Evolutionary conservation across 2,329 filamentous ascomycete species (phyloP).

Genomic region (Graphilbum fragrans): DNA sequence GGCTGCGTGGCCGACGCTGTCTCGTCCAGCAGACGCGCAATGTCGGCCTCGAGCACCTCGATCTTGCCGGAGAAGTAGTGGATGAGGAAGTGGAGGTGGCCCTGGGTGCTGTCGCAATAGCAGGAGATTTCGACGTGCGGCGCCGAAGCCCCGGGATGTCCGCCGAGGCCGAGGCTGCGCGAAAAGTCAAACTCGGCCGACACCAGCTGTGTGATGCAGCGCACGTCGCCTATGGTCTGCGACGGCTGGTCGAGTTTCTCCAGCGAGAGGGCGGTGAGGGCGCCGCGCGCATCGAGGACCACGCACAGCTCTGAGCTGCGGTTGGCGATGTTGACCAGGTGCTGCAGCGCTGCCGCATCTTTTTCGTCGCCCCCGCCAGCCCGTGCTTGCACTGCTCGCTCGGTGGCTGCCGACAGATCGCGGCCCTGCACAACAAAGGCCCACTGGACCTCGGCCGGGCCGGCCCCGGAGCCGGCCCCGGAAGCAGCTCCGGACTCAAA

Average conservation of each 20-base stretch:
- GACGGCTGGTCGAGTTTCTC: constrained; percentile 70
- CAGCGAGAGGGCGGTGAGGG: constrained; percentile 85
- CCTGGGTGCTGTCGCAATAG: constrained; percentile 55
- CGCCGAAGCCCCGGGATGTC: constrained; percentile 5
- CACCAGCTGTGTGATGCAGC: constrained; percentile 73
- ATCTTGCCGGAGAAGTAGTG: constrained; percentile 82
- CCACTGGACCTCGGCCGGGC: constrained; percentile 28
- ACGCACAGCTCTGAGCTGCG: constrained; percentile 79
- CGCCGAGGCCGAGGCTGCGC: constrained; percentile 11
- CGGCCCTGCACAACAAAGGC: constrained; percentile 74
- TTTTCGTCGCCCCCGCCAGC: constrained; percentile 40
- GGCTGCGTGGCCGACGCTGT: constrained; percentile 42
- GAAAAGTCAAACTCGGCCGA: constrained; percentile 36
- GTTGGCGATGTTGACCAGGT: constrained; percentile 77
- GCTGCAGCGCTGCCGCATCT: constrained; percentile 63
- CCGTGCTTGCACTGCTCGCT: constrained; percentile 55
- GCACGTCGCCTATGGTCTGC: constrained; percentile 56
- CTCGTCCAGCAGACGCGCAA: constrained; percentile 73
- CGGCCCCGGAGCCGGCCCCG: neutral
- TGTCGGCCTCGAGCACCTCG: constrained; percentile 65
- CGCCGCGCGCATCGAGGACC: constrained; percentile 69
- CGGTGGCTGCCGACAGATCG: constrained; percentile 67
- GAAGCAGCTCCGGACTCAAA: neutral
- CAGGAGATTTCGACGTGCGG: constrained; percentile 56
- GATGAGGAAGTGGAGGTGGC: constrained; percentile 59